Evolutionary conservation across 345 rosid species (phyloP).

Genomic region (Aquilaria sinensis): DNA sequence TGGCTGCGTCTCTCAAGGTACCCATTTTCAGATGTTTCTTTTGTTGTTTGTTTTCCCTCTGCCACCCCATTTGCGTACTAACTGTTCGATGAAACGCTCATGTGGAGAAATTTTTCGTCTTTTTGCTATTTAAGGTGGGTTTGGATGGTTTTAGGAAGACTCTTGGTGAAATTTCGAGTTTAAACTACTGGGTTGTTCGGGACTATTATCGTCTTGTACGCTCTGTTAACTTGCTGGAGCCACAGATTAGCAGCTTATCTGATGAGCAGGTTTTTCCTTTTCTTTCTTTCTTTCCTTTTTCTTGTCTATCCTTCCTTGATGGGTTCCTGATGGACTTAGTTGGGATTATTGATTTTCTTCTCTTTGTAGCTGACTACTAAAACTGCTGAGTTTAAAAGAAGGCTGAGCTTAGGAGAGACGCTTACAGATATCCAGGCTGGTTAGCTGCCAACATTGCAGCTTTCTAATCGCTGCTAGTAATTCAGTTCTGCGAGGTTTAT

Average conservation of each 20-base stretch:
- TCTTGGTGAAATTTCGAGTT: constrained; percentile 47
- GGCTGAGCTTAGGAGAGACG: constrained; percentile 57
- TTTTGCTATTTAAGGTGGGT: constrained; percentile 29
- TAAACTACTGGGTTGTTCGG: constrained; percentile 84
- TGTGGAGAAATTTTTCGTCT: background rate
- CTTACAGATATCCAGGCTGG: constrained; percentile 89
- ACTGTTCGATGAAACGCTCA: constrained; percentile 47
- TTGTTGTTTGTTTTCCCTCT: background rate
- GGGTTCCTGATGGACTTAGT: background rate
- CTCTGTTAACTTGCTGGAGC: constrained; percentile 62
- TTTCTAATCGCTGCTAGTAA: background rate
- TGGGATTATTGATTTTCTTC: constrained; percentile 6
- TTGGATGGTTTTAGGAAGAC: constrained; percentile 37
- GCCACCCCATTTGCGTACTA: constrained; percentile 20
- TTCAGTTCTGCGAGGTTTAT: background rate
- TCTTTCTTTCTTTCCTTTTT: background rate
- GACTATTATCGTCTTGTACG: constrained; percentile 79
- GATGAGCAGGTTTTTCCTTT: constrained; percentile 66
- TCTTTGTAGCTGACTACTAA: constrained; percentile 58
- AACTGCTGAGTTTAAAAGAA: constrained; percentile 64
- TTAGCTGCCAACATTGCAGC: constrained; percentile 22
- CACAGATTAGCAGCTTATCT: constrained; percentile 41
- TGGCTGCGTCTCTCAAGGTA: constrained; percentile 50
- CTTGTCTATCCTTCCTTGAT: background rate
- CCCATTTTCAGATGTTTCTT: background rate